Evolutionary conservation across 305 asterid species (phyloP).

Genomic region (Fraxinus latifolia): DNA sequence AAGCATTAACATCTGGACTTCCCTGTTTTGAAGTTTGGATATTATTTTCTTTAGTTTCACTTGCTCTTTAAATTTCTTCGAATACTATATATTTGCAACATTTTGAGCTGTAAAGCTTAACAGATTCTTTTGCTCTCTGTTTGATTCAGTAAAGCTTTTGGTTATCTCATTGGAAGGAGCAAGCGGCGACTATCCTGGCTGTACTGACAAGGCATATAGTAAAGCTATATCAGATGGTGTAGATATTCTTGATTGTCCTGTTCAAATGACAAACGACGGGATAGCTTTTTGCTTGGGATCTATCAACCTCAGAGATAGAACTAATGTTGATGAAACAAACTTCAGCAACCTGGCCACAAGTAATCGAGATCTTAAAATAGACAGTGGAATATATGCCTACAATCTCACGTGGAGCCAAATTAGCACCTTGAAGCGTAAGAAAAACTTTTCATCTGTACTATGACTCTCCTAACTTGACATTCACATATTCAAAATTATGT

Average conservation of each 20-base stretch:
- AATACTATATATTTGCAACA: not conserved
- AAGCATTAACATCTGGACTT: slow-evolving; percentile 19
- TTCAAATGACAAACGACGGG: slow-evolving; percentile 73
- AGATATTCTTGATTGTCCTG: slow-evolving; percentile 79
- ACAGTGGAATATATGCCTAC: slow-evolving; percentile 53
- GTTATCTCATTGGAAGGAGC: slow-evolving; percentile 81
- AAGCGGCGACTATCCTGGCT: slow-evolving; percentile 81
- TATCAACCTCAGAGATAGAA: slow-evolving; percentile 63
- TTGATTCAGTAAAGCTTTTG: slow-evolving; percentile 46
- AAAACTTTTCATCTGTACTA: slow-evolving; percentile 10
- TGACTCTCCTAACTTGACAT: not conserved
- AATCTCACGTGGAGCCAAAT: slow-evolving; percentile 70
- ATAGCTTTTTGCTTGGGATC: slow-evolving; percentile 82
- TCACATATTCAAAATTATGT: not conserved
- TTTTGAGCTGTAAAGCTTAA: slow-evolving; percentile 14
- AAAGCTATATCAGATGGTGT: slow-evolving; percentile 76
- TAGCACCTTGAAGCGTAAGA: slow-evolving; percentile 53
- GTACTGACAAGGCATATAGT: slow-evolving; percentile 66
- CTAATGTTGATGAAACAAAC: slow-evolving; percentile 42
- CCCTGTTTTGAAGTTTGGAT: slow-evolving; percentile 10
- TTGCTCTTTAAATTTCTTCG: slow-evolving; percentile 1
- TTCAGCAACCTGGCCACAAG: slow-evolving; percentile 31
- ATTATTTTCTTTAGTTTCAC: slow-evolving; percentile 15
- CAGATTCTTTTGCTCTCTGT: not conserved
- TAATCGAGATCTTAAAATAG: slow-evolving; percentile 49